Percentiles rank a stretch among this genome's conserved stretches.
phyloP scores from a whole-genome alignment of 1,284 basidiomycete genomes.

The Apiotrichum gracile region DNA sequence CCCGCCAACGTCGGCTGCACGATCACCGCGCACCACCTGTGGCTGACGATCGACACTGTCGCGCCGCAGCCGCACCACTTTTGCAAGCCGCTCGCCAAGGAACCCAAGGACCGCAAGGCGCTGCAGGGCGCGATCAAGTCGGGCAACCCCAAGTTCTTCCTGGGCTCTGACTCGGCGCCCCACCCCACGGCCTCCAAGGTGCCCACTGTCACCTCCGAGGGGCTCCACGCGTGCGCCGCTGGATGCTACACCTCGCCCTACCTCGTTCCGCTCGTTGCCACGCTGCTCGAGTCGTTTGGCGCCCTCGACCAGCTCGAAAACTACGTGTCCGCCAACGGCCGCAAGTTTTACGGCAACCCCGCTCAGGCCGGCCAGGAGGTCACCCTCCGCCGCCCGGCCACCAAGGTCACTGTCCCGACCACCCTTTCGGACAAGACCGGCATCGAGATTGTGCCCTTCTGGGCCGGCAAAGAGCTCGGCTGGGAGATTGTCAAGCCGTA shows the following conservation, averaged over 20 bases:
- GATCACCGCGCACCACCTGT: constrained; percentile 95
- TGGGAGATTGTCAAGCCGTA: constrained; percentile 68
- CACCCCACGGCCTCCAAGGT: constrained; percentile 78
- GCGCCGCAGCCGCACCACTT: constrained; percentile 94
- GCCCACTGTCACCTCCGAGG: constrained; percentile 46
- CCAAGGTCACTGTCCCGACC: constrained; percentile 51
- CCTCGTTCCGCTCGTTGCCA: constrained; percentile 72
- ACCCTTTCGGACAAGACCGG: constrained; percentile 49
- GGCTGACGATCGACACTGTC: constrained; percentile 93
- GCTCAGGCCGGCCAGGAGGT: constrained; percentile 42
- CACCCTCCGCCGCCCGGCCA: constrained; percentile 44
- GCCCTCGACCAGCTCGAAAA: constrained; percentile 72
- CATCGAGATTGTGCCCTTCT: constrained; percentile 77
- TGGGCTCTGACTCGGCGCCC: constrained; percentile 95
- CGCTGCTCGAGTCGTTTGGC: constrained; percentile 75
- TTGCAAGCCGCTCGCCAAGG: constrained; percentile 98
- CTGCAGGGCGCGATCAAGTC: constrained; percentile 72
- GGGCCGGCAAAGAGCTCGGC: constrained; percentile 73
- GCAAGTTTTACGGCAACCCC: constrained; percentile 66
- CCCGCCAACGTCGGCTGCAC: constrained; percentile 89
- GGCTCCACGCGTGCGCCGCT: constrained; percentile 71
- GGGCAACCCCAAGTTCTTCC: constrained; percentile 93
- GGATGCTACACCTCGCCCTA: constrained; percentile 89
- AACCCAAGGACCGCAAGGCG: constrained; percentile 82
- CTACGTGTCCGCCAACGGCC: constrained; percentile 71